Evolutionary conservation across 2,329 filamentous ascomycete genomes (phyloP).

Genomic region (Colletotrichum paranaense): DNA sequence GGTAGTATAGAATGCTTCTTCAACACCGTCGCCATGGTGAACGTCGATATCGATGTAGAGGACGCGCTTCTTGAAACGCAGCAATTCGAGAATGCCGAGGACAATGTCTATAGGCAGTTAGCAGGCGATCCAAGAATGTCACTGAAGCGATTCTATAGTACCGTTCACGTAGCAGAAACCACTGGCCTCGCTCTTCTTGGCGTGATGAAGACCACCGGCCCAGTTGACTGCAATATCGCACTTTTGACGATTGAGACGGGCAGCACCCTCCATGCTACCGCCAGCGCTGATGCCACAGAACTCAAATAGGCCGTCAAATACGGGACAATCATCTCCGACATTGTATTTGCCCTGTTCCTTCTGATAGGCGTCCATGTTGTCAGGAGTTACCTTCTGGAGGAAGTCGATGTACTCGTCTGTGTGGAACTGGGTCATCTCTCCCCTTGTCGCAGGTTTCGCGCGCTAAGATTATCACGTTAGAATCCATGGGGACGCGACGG

Average conservation of each 20-base stretch:
- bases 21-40: slow-evolving; percentile 92
- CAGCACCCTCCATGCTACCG: slow-evolving; percentile 92
- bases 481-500: slow-evolving; percentile 36
- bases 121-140: not conserved
- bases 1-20: slow-evolving; percentile 93
- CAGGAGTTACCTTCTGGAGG: slow-evolving; percentile 92
- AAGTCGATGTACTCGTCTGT: slow-evolving; percentile 97
- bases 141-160: slow-evolving; percentile 44
- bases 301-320: slow-evolving; percentile 97
- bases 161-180: slow-evolving; percentile 99
- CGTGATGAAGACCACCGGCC: slow-evolving; percentile 96
- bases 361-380: slow-evolving; percentile 95
- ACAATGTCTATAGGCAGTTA: slow-evolving; percentile 80
- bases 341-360: slow-evolving; percentile 95
- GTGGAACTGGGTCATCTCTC: slow-evolving; percentile 95
- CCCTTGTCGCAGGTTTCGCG: slow-evolving; percentile 85
- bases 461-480: slow-evolving; percentile 61
- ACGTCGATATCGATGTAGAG: slow-evolving; percentile 98
- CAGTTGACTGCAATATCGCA: slow-evolving; percentile 98
- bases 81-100: slow-evolving; percentile 90
- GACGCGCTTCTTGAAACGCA: slow-evolving; percentile 93
- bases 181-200: slow-evolving; percentile 95
- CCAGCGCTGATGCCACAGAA: slow-evolving; percentile 96
- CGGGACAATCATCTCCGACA: slow-evolving; percentile 95
- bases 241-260: slow-evolving; percentile 88